A percentile compares a stretch with the other conserved stretches of the same genome.
phyloP scores from a whole-genome alignment of 495 filamentous ascomycete species.

The Aspergillus incahuasiensis region DNA sequence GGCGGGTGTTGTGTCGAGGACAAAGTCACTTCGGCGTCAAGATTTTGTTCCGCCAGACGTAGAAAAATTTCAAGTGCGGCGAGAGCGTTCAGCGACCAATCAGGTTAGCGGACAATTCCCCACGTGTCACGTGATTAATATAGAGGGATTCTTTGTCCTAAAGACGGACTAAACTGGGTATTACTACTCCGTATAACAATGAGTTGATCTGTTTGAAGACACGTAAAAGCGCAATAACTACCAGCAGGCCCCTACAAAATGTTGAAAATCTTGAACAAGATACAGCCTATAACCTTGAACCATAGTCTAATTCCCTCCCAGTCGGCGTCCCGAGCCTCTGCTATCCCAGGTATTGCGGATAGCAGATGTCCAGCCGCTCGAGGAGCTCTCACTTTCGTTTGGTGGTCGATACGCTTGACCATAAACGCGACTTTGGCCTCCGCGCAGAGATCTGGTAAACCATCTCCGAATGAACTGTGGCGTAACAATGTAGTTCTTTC shows the following conservation, averaged over 20 bases:
- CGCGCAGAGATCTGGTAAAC: conserved; percentile 44
- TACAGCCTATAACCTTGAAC: too few species aligned
- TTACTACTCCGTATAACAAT: too few species aligned
- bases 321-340: conserved; percentile 62
- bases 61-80: conserved; percentile 29
- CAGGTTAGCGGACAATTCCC: conserved; percentile 16
- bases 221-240: too few species aligned
- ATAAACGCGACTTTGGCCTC: conserved; percentile 42
- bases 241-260: too few species aligned
- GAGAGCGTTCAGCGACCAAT: conserved; percentile 17
- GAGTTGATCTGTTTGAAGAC: too few species aligned
- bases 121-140: not conserved
- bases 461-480: conserved; percentile 60
- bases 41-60: conserved; percentile 22
- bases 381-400: conserved; percentile 17
- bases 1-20: conserved; percentile 15
- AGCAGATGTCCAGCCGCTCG: conserved; percentile 31
- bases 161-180: too few species aligned
- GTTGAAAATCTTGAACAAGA: not conserved
- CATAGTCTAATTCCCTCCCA: conserved; percentile 48
- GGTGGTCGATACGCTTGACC: conserved; percentile 51
- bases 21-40: conserved; percentile 21
- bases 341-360: conserved; percentile 54
- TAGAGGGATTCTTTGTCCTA: not conserved
- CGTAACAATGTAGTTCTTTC: conserved; percentile 64